Conservation (phyloP, 2,329 filamentous ascomycete genomes). For the Bipolaris zeicola region DNA sequence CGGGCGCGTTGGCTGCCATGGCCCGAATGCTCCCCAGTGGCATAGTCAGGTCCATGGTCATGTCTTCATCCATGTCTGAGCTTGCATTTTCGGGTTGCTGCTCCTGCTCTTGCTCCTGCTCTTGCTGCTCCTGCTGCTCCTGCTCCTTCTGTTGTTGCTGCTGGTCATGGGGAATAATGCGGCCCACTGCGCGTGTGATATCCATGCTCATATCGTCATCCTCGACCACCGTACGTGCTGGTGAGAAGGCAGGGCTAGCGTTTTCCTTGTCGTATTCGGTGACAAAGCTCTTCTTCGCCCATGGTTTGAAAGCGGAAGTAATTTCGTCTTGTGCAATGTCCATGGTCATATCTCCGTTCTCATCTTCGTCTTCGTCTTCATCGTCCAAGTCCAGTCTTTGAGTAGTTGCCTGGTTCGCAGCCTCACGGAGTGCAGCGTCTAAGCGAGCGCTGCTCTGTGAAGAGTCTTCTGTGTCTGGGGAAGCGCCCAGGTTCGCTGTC, state of each 20-base stretch:
- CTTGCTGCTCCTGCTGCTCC: conserved; percentile 37
- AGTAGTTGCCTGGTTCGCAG: conserved; percentile 75
- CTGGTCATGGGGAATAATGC: conserved; percentile 65
- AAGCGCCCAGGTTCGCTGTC: conserved; percentile 64
- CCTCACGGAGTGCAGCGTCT: conserved; percentile 77
- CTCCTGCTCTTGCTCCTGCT: conserved; percentile 24
- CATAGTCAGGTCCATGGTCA: conserved; percentile 63
- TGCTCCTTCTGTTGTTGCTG: conserved; percentile 39
- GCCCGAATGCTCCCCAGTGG: conserved; percentile 58
- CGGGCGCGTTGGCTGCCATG: conserved; percentile 29
- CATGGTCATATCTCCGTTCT: conserved; percentile 59
- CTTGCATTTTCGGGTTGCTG: conserved; percentile 30
- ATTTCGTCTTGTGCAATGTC: conserved; percentile 67
- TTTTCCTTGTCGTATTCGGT: conserved; percentile 56
- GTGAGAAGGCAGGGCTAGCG: conserved; percentile 54
- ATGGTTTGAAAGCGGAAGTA: conserved; percentile 75
- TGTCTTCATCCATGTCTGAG: conserved; percentile 53
- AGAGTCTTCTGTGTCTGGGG: conserved; percentile 61
- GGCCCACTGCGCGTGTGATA: conserved; percentile 80
- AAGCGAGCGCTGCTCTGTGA: conserved; percentile 74
- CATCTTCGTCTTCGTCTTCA: conserved; percentile 55
- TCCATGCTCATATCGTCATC: conserved; percentile 87
- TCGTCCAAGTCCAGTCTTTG: conserved; percentile 62
- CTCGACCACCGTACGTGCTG: conserved; percentile 52
- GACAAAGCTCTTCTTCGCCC: conserved; percentile 64